Conservation (phyloP, 257 asterid genomes). For the Misopates orontium region DNA sequence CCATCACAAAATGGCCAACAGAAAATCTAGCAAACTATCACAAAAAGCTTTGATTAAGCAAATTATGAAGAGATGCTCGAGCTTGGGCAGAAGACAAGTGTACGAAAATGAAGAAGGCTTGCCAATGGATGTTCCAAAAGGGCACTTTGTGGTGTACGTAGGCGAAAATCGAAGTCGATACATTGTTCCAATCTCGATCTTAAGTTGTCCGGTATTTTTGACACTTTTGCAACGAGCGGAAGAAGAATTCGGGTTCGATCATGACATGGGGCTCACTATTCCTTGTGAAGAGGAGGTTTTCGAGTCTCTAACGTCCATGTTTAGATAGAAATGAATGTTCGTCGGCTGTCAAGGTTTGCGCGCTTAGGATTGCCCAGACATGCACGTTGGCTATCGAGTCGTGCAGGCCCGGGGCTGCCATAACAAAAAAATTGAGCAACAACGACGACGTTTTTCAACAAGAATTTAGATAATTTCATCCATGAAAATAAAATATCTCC, state of each 20-base stretch:
- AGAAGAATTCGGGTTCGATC: slow-evolving; percentile 47
- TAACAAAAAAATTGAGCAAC: no score
- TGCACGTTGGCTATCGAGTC: no score
- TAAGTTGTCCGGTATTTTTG: slow-evolving; percentile 31
- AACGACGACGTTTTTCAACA: not conserved
- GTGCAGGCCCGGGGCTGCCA: no score
- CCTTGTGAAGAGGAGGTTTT: slow-evolving; percentile 42
- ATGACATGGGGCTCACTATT: slow-evolving; percentile 42
- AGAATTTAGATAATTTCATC: no score
- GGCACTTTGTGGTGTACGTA: slow-evolving; percentile 45
- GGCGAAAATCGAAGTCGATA: slow-evolving; percentile 39
- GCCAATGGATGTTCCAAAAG: slow-evolving; percentile 43
- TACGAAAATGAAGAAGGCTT: slow-evolving; percentile 31
- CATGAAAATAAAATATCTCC: no score
- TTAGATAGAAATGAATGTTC: slow-evolving; percentile 17
- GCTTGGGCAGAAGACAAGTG: slow-evolving; percentile 44
- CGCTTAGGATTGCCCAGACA: no score
- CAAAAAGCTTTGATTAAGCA: slow-evolving; percentile 55
- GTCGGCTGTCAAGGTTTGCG: no score
- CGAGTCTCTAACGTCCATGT: slow-evolving; percentile 32
- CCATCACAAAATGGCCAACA: slow-evolving; percentile 36
- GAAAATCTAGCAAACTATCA: slow-evolving; percentile 48
- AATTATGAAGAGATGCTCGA: slow-evolving; percentile 55
- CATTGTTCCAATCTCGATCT: slow-evolving; percentile 38
- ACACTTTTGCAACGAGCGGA: slow-evolving; percentile 37